Evolutionary conservation across 371 early-diverging fungal genomes (phyloP), one percentile per base, ranked within the genome.

Genomic region (Zychaea mexicana): DNA sequence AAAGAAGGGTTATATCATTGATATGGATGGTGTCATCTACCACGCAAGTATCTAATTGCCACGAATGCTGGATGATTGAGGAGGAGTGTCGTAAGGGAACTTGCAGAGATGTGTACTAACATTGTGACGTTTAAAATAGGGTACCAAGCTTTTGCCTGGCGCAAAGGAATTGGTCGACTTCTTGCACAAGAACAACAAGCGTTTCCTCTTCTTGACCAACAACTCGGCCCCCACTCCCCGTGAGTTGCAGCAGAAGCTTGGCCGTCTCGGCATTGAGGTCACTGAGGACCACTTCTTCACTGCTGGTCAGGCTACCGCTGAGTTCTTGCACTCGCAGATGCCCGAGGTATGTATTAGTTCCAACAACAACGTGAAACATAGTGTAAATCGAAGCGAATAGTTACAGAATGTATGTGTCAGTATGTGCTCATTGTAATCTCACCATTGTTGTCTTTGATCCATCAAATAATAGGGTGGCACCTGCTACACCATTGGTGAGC

Each of bases 11-110:
- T 88, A 79, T 67, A 85, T 86, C 55, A 81, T 82, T 70, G 86
- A 88, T 78, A 88, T 88, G 86, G 86, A 88, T 69, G 88, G 88
- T 67, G 88, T 88, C 32, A 84, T 88, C 63, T 88, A 88, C 61
- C 86, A 86, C 47, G 88, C 80, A 77, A 71, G 72, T 75, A 6
- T 39, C n/a, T 7, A 15, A 12, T 17, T 7, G n/a, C 0, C n/a
- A 17, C 17, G 42, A 15, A 12, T 42, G n/a, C n/a, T 42, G 42
- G 7, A 1, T 42, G 42, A 42, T 42, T 13, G 15, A 42, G 7
- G 15, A 12, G 2, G 7, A 42, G 13, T 12, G 4, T 12, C 1
- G 15, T 36, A 42, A 42, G 42, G 6, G 42, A 42, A 15, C n/a
- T n/a, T n/a, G n/a, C n/a, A n/a, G n/a, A n/a, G 7, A 12, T 42